Conservation (phyloP, 139 green algal genomes). For the Micractinium sp. region DNA sequence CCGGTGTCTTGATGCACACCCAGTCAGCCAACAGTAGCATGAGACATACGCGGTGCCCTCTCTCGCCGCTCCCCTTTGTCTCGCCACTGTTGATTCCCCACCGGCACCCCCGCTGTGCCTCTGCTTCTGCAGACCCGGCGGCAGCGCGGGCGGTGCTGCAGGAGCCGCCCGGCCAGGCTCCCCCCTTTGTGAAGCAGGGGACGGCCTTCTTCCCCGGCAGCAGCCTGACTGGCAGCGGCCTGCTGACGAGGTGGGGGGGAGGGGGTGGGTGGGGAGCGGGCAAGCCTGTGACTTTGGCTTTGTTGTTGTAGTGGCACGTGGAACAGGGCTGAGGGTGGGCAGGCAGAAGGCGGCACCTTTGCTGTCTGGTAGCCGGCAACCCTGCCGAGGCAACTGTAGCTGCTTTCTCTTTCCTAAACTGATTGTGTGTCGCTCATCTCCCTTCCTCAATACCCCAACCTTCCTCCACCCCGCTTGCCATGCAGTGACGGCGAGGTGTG, state of each 20-base stretch:
- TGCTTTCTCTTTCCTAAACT: too few species aligned
- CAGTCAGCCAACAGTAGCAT: too few species aligned
- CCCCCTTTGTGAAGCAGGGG: constrained; percentile 62
- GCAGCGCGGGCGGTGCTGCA: constrained; percentile 51
- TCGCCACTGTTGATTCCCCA: not conserved
- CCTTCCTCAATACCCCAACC: not conserved
- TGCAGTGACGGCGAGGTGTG: constrained; percentile 81
- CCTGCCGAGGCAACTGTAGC: too few species aligned
- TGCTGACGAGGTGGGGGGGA: constrained; percentile 63
- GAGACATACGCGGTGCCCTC: not conserved
- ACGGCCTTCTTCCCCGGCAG: constrained; percentile 92
- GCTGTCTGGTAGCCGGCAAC: not conserved
- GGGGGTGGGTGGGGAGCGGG: not conserved
- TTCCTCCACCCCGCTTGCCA: not conserved
- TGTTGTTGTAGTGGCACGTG: not conserved
- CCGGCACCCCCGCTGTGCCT: not conserved
- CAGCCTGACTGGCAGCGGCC: constrained; percentile 82
- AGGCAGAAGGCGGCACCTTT: too few species aligned
- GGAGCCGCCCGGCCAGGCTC: constrained; percentile 26
- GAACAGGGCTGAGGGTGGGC: too few species aligned
- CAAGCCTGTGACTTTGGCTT: not conserved
- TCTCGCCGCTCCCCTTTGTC: too few species aligned
- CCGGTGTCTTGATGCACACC: not conserved
- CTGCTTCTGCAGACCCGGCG: constrained; percentile 32
- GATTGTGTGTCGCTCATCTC: too few species aligned